Evolutionary conservation across 2,329 filamentous ascomycete genomes (phyloP).

Genomic region (Aspergillus costaricaensis): DNA sequence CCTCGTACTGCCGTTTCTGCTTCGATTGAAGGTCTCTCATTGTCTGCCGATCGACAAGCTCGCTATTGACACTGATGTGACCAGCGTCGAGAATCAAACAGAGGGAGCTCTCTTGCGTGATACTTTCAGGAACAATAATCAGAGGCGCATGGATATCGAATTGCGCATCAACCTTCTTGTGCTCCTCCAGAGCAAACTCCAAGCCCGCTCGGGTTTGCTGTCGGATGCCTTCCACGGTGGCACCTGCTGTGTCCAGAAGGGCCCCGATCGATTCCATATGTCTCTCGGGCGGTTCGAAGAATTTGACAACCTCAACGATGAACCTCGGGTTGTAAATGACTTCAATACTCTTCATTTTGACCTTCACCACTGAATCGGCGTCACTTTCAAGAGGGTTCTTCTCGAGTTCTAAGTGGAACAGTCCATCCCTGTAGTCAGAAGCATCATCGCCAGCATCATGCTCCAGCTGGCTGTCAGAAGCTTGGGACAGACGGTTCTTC

Average conservation of each 20-base stretch:
- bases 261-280: constrained; percentile 99
- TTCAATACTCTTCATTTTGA: constrained; percentile 92
- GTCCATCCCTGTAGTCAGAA: constrained; percentile 65
- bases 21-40: constrained; percentile 88
- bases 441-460: constrained; percentile 44
- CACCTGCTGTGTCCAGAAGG: constrained; percentile 91
- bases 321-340: constrained; percentile 97
- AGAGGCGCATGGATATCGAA: constrained; percentile 93
- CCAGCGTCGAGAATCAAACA: constrained; percentile 95
- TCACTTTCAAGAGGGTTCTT: constrained; percentile 92
- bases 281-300: constrained; percentile 92
- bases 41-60: constrained; percentile 88
- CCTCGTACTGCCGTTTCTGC: constrained; percentile 81
- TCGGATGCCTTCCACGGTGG: constrained; percentile 89
- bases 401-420: constrained; percentile 92
- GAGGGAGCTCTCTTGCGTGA: constrained; percentile 75
- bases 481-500: constrained; percentile 41
- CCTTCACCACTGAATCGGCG: constrained; percentile 84
- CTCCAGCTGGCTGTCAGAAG: constrained; percentile 38
- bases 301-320: constrained; percentile 84
- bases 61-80: constrained; percentile 90
- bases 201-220: constrained; percentile 95
- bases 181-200: constrained; percentile 94
- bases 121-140: constrained; percentile 93
- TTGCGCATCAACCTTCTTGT: constrained; percentile 96